These are phyloP conservation scores for Aureobasidium lini DNA, from an alignment of 2,329 filamentous ascomycete species.

Conservation along the genomic window DNA sequence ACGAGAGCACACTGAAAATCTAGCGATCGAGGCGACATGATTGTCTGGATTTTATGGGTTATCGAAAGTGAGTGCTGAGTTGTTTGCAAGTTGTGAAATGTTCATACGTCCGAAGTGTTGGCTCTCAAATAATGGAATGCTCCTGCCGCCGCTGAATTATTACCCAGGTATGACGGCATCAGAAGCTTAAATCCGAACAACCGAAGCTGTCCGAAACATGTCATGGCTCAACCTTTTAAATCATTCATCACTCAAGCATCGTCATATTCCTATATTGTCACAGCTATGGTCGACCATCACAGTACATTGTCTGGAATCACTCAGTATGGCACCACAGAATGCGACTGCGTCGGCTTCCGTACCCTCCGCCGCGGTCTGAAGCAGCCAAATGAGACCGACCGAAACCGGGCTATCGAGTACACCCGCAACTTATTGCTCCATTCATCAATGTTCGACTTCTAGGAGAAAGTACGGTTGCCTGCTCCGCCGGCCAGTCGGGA, in stretches of 20 bases:
- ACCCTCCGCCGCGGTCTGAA: not conserved
- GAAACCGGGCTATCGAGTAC: not conserved
- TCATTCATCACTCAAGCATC: no score
- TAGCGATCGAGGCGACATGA: conserved; percentile 21
- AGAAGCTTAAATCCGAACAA: no score
- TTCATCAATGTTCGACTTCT: not conserved
- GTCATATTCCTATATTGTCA: not conserved
- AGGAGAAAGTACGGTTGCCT: not conserved
- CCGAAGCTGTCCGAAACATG: no score
- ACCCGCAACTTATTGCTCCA: not conserved
- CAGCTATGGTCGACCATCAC: not conserved
- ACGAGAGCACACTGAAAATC: conserved; percentile 40
- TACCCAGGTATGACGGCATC: no score
- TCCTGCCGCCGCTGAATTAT: no score
- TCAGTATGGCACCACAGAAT: not conserved
- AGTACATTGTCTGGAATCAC: no score
- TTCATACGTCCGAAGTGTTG: not conserved
- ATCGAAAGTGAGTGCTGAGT: no score
- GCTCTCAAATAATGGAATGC: no score
- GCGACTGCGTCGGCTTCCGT: not conserved
- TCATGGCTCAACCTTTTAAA: no score
- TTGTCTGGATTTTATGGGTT: not conserved
- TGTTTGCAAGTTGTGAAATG: not conserved
- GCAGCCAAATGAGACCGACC: not conserved
- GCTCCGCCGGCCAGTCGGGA: no score